phyloP scores from a whole-genome alignment of 140 eudicot genomes.

The Bidens hawaiensis region DNA sequence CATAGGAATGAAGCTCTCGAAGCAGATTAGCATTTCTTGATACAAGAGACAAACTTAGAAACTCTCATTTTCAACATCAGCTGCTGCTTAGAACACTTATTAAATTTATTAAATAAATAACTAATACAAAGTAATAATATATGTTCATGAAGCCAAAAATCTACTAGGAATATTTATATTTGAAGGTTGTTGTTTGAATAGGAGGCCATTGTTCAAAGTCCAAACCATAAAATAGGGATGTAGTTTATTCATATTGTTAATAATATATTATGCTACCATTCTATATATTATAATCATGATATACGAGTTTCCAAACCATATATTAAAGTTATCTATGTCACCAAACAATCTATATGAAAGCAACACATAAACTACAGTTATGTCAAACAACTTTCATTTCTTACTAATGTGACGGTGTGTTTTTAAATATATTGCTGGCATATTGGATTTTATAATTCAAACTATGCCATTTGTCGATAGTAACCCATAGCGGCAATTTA shows the following conservation, averaged over 20 bases:
- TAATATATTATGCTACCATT: constrained; percentile 18
- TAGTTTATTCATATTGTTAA: constrained; percentile 16
- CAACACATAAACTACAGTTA: constrained; percentile 9
- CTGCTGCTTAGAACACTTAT: constrained; percentile 22
- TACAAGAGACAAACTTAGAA: constrained; percentile 24
- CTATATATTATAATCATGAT: too few species aligned
- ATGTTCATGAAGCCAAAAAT: constrained; percentile 6
- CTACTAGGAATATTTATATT: constrained; percentile 28
- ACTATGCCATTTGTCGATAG: too few species aligned
- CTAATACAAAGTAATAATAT: not conserved
- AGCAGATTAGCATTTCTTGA: constrained; percentile 32
- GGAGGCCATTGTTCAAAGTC: constrained; percentile 71
- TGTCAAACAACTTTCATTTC: not conserved
- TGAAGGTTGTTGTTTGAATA: constrained; percentile 50
- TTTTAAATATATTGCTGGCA: too few species aligned
- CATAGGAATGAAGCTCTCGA: constrained; percentile 22
- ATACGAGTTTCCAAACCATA: too few species aligned
- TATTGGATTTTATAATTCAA: too few species aligned
- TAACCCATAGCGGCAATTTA: too few species aligned
- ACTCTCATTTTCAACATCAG: constrained; percentile 41
- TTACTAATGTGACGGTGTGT: not conserved
- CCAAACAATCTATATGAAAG: constrained; percentile 33
- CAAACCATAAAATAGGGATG: constrained; percentile 55
- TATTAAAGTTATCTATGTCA: too few species aligned
- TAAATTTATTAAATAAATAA: not conserved